These are phyloP conservation scores for Suillus ampliporus DNA, from an alignment of 768 basidiomycete genomes.

Conservation along the genomic window DNA sequence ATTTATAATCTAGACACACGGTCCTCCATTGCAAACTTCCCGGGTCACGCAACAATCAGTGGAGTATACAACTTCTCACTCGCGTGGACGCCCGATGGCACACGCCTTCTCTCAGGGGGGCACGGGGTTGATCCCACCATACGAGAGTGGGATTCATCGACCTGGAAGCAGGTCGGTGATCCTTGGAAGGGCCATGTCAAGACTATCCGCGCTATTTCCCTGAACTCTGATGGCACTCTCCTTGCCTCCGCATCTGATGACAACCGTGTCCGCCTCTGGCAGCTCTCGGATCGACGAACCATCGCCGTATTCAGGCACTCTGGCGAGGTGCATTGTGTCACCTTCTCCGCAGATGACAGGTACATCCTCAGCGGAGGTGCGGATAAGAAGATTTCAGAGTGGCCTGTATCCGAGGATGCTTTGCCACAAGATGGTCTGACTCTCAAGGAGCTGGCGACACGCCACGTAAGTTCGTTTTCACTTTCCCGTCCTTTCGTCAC, in stretches of 20 bases:
- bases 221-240: constrained; percentile 23
- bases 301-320: neutral
- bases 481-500: neutral
- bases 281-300: constrained; percentile 13
- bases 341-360: neutral
- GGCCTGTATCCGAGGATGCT: neutral
- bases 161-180: too few relatives aligned
- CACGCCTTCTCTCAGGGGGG: too few relatives aligned
- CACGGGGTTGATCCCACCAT: too few relatives aligned
- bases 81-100: too few relatives aligned
- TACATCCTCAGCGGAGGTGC: neutral
- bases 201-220: too few relatives aligned
- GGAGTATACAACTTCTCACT: too few relatives aligned
- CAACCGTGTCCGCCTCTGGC: constrained; percentile 35
- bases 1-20: too few relatives aligned
- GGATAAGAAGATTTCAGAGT: neutral
- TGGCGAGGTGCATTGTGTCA: neutral
- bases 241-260: constrained; percentile 38
- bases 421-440: neutral
- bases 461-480: neutral
- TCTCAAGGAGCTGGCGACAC: neutral
- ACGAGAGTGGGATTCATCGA: too few relatives aligned
- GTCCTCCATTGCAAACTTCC: too few relatives aligned
- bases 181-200: too few relatives aligned
- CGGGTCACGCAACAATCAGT: too few relatives aligned